A percentile compares a stretch with the other conserved stretches of the same genome.
phyloP scores from a whole-genome alignment of 495 filamentous ascomycete genomes.

The Rusavskia elegans region DNA sequence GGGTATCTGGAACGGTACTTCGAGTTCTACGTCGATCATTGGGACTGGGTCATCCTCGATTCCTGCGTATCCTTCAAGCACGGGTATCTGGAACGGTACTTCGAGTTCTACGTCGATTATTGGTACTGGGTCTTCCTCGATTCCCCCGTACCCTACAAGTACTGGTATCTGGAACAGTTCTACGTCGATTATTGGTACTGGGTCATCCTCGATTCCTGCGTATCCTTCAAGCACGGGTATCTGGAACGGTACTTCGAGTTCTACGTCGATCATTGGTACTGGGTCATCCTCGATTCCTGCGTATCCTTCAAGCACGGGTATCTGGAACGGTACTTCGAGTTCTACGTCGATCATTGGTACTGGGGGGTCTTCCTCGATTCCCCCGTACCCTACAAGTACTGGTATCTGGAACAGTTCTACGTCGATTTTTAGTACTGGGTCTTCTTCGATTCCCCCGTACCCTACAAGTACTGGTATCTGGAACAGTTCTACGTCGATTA shows the following conservation, averaged over 20 bases:
- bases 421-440: background rate
- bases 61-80: background rate
- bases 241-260: background rate
- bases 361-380: background rate
- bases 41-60: background rate
- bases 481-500: background rate
- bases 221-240: background rate
- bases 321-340: background rate
- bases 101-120: background rate
- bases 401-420: background rate
- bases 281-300: background rate
- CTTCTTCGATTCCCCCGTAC: background rate
- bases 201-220: background rate
- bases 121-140: background rate
- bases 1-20: background rate
- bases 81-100: background rate
- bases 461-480: background rate
- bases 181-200: background rate
- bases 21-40: background rate
- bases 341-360: background rate
- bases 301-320: background rate
- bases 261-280: background rate
- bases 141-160: background rate
- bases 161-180: background rate
- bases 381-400: background rate